These are phyloP conservation scores for Hortaea werneckii DNA, from an alignment of 2,329 filamentous ascomycete species.

Conservation along the genomic window DNA sequence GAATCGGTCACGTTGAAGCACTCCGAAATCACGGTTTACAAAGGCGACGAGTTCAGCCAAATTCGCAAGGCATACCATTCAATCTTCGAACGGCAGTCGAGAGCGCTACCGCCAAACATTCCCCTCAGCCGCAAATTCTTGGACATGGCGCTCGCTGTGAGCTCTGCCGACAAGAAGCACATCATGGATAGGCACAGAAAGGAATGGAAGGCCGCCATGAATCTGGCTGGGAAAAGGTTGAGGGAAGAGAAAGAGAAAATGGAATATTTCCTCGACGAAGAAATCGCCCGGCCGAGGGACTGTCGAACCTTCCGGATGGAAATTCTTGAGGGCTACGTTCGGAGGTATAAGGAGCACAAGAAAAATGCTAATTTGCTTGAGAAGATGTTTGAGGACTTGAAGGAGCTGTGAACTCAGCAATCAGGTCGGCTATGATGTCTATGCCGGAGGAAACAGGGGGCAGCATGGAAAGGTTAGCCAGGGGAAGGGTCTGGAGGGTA, in stretches of 20 bases:
- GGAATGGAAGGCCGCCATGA: neutral
- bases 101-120: neutral
- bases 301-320: neutral
- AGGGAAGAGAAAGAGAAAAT: neutral
- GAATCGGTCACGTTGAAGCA: neutral
- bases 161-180: neutral
- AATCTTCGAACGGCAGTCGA: neutral
- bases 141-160: neutral
- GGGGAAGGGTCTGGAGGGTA: too few species aligned
- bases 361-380: neutral
- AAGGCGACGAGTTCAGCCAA: neutral
- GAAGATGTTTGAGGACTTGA: neutral
- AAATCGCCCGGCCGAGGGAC: neutral
- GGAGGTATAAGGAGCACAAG: neutral
- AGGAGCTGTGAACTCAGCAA: neutral
- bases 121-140: neutral
- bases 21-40: neutral
- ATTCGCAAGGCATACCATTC: neutral
- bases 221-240: neutral
- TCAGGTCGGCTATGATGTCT: too few species aligned
- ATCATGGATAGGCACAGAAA: neutral
- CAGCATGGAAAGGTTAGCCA: too few species aligned
- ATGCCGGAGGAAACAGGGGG: too few species aligned
- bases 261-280: neutral
- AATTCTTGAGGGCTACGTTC: neutral